Evolutionary conservation across 179 eudicot species (phyloP).

Genomic region (Actinidia chinensis): DNA sequence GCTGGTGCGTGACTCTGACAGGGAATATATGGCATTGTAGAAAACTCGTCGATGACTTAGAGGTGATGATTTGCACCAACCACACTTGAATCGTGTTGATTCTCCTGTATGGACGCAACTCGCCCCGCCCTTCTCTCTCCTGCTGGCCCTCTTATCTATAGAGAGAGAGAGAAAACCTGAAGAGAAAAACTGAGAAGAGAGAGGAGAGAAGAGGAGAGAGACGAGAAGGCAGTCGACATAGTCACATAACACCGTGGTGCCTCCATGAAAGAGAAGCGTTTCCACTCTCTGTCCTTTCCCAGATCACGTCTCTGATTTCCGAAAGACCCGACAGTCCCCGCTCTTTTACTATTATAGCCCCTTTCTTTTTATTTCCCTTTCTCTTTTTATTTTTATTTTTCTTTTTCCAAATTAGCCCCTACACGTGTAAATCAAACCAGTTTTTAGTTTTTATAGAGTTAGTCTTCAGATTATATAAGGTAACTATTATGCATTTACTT

Average conservation of each 20-base stretch:
- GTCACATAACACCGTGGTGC: conserved; percentile 17
- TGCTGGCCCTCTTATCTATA: not conserved
- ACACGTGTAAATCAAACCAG: no score
- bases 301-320: conserved; percentile 7
- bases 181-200: not conserved
- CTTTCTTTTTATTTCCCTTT: not conserved
- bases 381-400: not conserved
- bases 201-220: not conserved
- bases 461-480: no score
- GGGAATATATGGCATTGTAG: not conserved
- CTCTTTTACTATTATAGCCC: not conserved
- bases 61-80: not conserved
- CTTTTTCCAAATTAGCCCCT: not conserved
- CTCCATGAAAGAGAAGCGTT: not conserved
- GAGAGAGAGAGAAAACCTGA: no score
- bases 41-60: not conserved
- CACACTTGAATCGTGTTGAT: not conserved
- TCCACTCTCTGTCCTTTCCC: conserved; percentile 8
- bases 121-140: not conserved
- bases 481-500: not conserved
- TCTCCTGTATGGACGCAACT: no score
- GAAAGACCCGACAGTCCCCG: no score
- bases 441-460: no score
- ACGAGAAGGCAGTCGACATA: not conserved
- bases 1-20: not conserved